phyloP scores from a whole-genome alignment of 345 rosid genomes.

The Citrus australasica region DNA sequence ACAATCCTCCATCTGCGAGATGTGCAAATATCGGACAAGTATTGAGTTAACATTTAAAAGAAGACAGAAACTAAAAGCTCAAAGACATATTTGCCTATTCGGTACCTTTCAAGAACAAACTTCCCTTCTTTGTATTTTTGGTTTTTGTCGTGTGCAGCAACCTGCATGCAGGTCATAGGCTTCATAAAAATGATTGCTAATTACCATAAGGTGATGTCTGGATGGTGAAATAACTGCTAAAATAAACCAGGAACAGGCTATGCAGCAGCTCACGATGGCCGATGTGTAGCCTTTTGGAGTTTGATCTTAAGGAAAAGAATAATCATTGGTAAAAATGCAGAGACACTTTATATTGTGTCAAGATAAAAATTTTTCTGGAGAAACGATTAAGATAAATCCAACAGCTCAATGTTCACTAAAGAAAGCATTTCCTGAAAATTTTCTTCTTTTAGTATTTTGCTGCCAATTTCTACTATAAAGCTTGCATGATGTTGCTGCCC shows the following conservation, averaged over 20 bases:
- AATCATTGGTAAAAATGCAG: too few relatives aligned
- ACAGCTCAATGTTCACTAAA: too few relatives aligned
- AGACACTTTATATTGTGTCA: neutral
- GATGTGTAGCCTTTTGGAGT: neutral
- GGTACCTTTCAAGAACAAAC: constrained; percentile 43
- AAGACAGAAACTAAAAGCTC: neutral
- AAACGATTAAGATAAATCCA: neutral
- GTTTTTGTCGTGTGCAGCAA: constrained; percentile 34
- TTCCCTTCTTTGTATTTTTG: constrained; percentile 51
- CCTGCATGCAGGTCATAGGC: constrained; percentile 21
- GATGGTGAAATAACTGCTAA: neutral
- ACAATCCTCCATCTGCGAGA: constrained; percentile 38
- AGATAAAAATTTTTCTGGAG: neutral
- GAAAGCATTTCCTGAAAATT: neutral
- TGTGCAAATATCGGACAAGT: neutral
- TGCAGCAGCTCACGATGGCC: neutral
- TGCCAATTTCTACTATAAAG: neutral
- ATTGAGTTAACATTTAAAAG: neutral
- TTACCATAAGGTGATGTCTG: neutral
- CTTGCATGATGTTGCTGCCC: neutral
- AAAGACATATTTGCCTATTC: neutral
- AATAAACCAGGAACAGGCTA: neutral
- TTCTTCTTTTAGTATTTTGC: neutral
- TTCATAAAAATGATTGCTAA: neutral
- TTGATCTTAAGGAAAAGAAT: neutral